phyloP scores from a whole-genome alignment of 768 basidiomycete genomes.

The Filobasidium wieringae region DNA sequence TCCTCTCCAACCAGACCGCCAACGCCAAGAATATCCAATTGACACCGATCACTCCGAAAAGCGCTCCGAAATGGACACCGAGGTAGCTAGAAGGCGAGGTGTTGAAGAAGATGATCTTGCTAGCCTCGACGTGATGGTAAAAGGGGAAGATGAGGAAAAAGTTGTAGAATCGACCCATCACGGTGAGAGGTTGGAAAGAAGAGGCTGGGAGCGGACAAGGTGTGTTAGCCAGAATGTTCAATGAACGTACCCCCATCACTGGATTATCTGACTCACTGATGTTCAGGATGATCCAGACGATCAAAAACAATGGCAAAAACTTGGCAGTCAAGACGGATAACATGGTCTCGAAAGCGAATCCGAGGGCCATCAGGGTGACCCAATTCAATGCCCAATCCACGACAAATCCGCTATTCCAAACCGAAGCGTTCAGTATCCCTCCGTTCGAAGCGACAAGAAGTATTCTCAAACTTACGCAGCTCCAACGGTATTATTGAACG shows the following conservation, averaged over 20 bases:
- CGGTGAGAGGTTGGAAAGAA: slow-evolving; percentile 34
- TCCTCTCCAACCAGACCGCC: slow-evolving; percentile 25
- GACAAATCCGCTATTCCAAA: slow-evolving; percentile 23
- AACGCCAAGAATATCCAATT: slow-evolving; percentile 21
- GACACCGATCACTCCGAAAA: slow-evolving; percentile 32
- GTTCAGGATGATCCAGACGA: slow-evolving; percentile 31
- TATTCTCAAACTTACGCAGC: slow-evolving; percentile 13
- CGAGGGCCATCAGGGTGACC: slow-evolving; percentile 27
- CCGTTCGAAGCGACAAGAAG: background rate
- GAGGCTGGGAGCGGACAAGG: slow-evolving; percentile 17
- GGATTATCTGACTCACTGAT: slow-evolving; percentile 14
- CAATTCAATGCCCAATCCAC: slow-evolving; percentile 37
- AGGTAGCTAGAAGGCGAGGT: slow-evolving; percentile 22
- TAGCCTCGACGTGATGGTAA: slow-evolving; percentile 20
- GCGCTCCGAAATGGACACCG: slow-evolving; percentile 32
- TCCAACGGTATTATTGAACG: slow-evolving; percentile 24
- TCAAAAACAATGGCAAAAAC: slow-evolving; percentile 32
- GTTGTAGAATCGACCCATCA: slow-evolving; percentile 30
- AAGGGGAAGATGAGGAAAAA: slow-evolving; percentile 31
- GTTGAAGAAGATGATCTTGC: slow-evolving; percentile 36
- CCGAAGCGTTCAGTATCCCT: background rate
- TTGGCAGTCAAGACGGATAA: slow-evolving; percentile 17
- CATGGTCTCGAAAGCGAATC: slow-evolving; percentile 35
- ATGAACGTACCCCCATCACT: background rate
- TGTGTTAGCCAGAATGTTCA: background rate